Percentiles rank a stretch among this genome's conserved stretches.
These are phyloP conservation scores for Arthrocladium fulminans DNA, from an alignment of 2,329 filamentous ascomycete species.

Conservation along the genomic window DNA sequence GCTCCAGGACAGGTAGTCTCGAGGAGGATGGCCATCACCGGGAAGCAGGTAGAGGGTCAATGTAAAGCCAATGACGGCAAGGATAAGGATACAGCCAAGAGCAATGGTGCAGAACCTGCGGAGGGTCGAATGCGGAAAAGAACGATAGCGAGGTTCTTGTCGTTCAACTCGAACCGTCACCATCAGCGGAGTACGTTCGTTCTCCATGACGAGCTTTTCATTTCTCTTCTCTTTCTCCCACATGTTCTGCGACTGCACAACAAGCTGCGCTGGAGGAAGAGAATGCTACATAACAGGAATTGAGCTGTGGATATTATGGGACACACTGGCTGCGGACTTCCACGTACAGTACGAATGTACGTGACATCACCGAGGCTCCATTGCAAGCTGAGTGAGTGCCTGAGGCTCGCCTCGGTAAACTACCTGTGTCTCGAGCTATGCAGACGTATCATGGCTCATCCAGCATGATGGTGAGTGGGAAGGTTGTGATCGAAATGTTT, in stretches of 20 bases:
- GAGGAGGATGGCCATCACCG: constrained; percentile 5
- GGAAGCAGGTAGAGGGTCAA: constrained; percentile 33
- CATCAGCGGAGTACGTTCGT: constrained; percentile 33
- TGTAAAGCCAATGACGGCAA: constrained; percentile 34
- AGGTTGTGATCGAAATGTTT: too few species aligned
- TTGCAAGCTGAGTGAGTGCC: too few species aligned
- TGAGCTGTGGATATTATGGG: too few species aligned
- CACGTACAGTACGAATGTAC: too few species aligned
- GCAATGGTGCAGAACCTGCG: constrained; percentile 35
- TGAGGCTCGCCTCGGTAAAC: too few species aligned
- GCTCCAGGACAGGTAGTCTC: background rate
- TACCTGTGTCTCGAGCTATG: too few species aligned
- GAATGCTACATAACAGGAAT: too few species aligned
- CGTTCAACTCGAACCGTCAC: constrained; percentile 32
- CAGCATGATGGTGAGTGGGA: too few species aligned
- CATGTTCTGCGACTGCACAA: background rate
- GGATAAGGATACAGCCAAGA: constrained; percentile 31
- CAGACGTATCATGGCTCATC: too few species aligned
- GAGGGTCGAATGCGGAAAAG: constrained; percentile 31
- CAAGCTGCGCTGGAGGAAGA: too few species aligned
- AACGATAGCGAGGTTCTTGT: constrained; percentile 30
- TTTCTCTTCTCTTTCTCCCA: background rate
- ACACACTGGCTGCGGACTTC: too few species aligned
- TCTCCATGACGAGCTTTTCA: constrained; percentile 8
- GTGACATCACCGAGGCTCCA: too few species aligned